A percentile compares a stretch with the other conserved stretches of the same genome.
Evolutionary conservation across 495 filamentous ascomycete species (phyloP).

Genomic region (Trichoderma orchidacearum): DNA sequence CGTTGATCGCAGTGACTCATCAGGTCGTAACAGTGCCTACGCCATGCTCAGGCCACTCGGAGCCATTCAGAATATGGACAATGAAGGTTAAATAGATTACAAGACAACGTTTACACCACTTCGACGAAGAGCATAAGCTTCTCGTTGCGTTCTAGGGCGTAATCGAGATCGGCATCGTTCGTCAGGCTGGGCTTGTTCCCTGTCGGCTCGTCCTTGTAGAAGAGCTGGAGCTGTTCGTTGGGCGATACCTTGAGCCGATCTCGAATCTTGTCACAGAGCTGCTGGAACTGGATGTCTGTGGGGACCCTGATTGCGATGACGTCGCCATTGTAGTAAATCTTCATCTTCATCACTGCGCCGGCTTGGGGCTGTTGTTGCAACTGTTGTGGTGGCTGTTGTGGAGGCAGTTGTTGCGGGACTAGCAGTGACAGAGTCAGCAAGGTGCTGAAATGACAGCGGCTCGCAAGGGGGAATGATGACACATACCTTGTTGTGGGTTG

Average conservation of each 20-base stretch:
- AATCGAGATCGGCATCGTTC: conserved; percentile 67
- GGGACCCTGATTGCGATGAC: conserved; percentile 84
- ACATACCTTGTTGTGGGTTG: conserved; percentile 54
- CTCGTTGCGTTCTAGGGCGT: conserved; percentile 68
- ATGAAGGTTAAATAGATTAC: not conserved
- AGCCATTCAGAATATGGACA: not conserved
- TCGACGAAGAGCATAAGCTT: conserved; percentile 76
- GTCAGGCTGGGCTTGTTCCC: conserved; percentile 59
- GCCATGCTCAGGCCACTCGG: not conserved
- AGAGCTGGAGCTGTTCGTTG: conserved; percentile 55
- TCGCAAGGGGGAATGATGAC: conserved; percentile 16
- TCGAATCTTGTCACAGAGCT: conserved; percentile 67
- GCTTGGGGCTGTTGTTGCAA: conserved; percentile 10
- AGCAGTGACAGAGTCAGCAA: not conserved
- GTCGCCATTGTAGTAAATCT: conserved; percentile 84
- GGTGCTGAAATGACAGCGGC: too few relatives aligned
- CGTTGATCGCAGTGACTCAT: not conserved
- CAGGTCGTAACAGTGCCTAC: not conserved
- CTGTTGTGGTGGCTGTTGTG: conserved; percentile 33
- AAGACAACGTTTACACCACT: conserved; percentile 11
- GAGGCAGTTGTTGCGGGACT: not conserved
- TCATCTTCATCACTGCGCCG: conserved; percentile 59
- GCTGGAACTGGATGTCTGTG: conserved; percentile 58
- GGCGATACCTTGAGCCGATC: conserved; percentile 58
- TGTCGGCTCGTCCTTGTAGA: conserved; percentile 77